Percentiles rank a stretch among this genome's conserved stretches.
phyloP scores from a whole-genome alignment of 169 alveolate genomes.

The Eimeria tenella region DNA sequence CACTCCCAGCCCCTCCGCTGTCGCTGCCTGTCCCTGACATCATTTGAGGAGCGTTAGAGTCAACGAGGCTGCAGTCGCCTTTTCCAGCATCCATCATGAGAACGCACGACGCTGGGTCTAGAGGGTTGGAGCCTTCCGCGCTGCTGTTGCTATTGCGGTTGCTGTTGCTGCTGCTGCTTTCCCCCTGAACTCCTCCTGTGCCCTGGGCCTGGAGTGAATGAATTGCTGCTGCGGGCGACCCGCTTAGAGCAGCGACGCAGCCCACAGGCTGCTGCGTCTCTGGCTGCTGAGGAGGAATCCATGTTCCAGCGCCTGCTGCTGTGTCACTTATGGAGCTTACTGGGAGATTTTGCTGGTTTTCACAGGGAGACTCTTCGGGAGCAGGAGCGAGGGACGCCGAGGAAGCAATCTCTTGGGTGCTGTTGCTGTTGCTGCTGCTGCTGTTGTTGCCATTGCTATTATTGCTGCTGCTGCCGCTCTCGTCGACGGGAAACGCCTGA shows the following conservation, averaged over 20 bases:
- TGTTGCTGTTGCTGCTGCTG: constrained; percentile 23
- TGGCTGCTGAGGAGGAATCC: constrained; percentile 28
- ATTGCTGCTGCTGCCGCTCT: background rate
- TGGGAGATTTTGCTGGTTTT: background rate
- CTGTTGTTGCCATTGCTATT: background rate
- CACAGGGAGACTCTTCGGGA: constrained; percentile 8
- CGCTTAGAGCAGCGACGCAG: background rate
- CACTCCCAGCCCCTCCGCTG: background rate
- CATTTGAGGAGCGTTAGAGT: background rate
- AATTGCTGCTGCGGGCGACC: background rate
- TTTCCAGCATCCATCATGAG: background rate
- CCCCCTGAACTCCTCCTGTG: background rate
- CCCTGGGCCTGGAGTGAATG: background rate
- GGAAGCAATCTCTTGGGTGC: background rate
- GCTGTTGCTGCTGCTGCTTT: constrained; percentile 8
- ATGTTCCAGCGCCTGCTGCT: background rate
- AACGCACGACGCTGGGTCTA: background rate
- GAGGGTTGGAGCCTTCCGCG: too few species aligned
- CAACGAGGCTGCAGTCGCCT: background rate
- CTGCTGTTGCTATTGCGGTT: background rate
- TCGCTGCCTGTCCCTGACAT: background rate
- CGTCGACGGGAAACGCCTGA: background rate
- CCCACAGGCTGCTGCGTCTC: constrained; percentile 13
- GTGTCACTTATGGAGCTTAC: background rate
- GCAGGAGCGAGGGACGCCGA: background rate